These are phyloP conservation scores for Eucalyptus tenuipes DNA, from an alignment of 345 rosid species.

Conservation along the genomic window DNA sequence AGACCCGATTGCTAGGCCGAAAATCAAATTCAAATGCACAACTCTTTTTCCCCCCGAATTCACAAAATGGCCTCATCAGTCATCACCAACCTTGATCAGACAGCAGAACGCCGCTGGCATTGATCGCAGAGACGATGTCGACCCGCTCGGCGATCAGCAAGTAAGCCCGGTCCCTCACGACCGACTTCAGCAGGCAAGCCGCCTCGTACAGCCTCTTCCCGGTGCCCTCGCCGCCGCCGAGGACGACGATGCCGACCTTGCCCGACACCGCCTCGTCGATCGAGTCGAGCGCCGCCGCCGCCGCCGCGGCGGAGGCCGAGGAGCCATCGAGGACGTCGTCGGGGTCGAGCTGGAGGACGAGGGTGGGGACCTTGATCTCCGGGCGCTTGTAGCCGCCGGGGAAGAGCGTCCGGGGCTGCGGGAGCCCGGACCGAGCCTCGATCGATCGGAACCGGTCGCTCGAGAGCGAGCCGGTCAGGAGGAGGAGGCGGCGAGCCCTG, in stretches of 20 bases:
- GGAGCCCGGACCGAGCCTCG: not conserved
- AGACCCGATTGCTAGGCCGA: not conserved
- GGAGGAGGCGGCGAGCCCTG: conserved; percentile 8
- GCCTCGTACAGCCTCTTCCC: conserved; percentile 57
- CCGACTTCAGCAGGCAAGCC: conserved; percentile 71
- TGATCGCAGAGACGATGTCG: conserved; percentile 76
- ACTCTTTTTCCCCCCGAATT: not conserved
- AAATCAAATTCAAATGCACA: not conserved
- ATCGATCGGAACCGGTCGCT: not conserved
- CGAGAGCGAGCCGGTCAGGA: conserved; percentile 22
- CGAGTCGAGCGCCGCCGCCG: conserved; percentile 25
- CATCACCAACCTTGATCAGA: conserved; percentile 64
- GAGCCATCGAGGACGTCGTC: conserved; percentile 33
- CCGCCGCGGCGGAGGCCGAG: not conserved
- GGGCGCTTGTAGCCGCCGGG: conserved; percentile 96
- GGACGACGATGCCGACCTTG: conserved; percentile 67
- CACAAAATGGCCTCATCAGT: not conserved
- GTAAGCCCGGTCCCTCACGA: conserved; percentile 72
- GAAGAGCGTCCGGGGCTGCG: conserved; percentile 55
- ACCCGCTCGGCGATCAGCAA: conserved; percentile 76
- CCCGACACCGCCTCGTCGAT: conserved; percentile 61
- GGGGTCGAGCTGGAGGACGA: conserved; percentile 54
- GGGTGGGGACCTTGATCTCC: conserved; percentile 60
- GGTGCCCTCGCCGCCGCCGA: conserved; percentile 51
- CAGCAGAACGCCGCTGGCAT: conserved; percentile 85